Percentiles rank a stretch among this genome's conserved stretches.
phyloP scores from a whole-genome alignment of 345 rosid species.

The Salix viminalis region DNA sequence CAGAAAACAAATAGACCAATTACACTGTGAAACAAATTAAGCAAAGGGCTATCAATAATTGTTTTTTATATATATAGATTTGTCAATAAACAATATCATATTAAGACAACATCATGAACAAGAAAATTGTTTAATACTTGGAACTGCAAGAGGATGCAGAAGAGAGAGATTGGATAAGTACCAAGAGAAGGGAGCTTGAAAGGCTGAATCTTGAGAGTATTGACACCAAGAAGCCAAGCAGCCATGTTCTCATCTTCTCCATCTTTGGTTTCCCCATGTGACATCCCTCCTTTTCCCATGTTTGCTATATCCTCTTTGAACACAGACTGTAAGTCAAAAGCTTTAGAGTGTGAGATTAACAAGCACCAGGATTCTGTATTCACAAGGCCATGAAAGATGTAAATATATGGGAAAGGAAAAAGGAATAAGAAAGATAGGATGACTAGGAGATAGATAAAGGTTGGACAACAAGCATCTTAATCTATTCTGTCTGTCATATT shows the following conservation, averaged over 20 bases:
- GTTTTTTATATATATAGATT: background rate
- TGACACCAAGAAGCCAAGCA: slow-evolving; percentile 74
- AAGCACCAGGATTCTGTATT: too few relatives aligned
- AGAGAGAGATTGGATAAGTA: slow-evolving; percentile 13
- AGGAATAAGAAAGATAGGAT: too few relatives aligned
- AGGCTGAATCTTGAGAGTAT: slow-evolving; percentile 83
- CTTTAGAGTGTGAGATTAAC: too few relatives aligned
- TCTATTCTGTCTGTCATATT: too few relatives aligned
- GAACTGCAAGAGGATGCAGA: too few relatives aligned
- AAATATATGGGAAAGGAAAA: too few relatives aligned
- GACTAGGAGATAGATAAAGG: too few relatives aligned
- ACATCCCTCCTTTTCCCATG: slow-evolving; percentile 74
- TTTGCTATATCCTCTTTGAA: background rate
- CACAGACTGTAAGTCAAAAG: too few relatives aligned
- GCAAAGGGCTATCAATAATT: background rate
- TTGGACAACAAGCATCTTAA: too few relatives aligned
- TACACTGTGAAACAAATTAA: background rate
- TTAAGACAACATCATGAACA: too few relatives aligned
- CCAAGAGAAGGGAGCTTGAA: slow-evolving; percentile 71
- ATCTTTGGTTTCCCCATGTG: slow-evolving; percentile 41
- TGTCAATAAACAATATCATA: background rate
- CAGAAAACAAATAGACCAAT: background rate
- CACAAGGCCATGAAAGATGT: too few relatives aligned
- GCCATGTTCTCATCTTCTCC: slow-evolving; percentile 73
- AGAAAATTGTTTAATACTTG: too few relatives aligned